phyloP scores from a whole-genome alignment of 106 monocot species.

The Dendrobium officinale region DNA sequence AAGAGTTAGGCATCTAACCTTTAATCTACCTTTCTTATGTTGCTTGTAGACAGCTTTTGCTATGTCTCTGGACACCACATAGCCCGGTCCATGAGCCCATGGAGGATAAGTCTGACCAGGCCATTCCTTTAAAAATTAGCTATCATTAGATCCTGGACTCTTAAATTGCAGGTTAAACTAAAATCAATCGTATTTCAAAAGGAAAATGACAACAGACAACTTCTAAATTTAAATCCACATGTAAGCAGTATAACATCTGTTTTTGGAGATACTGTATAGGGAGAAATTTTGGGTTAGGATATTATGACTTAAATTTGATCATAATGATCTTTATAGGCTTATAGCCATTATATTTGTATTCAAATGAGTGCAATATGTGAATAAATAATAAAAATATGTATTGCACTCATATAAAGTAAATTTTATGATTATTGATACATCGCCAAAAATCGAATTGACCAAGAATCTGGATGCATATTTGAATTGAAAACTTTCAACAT shows the following conservation, averaged over 20 bases:
- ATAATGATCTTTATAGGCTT: no score
- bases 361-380: no score
- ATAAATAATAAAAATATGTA: no score
- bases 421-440: no score
- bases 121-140: constrained; percentile 62
- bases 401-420: no score
- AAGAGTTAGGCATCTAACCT: constrained; percentile 31
- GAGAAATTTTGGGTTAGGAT: no score
- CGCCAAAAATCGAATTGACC: no score
- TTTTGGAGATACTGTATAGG: no score
- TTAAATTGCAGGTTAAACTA: background rate
- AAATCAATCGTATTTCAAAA: background rate
- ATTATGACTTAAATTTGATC: no score
- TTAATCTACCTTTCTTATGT: constrained; percentile 51
- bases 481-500: no score
- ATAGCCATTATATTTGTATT: no score
- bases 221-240: background rate
- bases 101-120: constrained; percentile 82
- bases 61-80: constrained; percentile 80
- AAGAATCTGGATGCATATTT: no score
- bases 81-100: constrained; percentile 98
- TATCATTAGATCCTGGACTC: background rate
- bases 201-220: background rate
- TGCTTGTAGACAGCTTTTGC: constrained; percentile 49
- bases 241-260: background rate